Evolutionary conservation across 2,329 filamentous ascomycete genomes (phyloP), one percentile per base, ranked within the genome.

Genomic region (Phaeomoniella chlamydospora): DNA sequence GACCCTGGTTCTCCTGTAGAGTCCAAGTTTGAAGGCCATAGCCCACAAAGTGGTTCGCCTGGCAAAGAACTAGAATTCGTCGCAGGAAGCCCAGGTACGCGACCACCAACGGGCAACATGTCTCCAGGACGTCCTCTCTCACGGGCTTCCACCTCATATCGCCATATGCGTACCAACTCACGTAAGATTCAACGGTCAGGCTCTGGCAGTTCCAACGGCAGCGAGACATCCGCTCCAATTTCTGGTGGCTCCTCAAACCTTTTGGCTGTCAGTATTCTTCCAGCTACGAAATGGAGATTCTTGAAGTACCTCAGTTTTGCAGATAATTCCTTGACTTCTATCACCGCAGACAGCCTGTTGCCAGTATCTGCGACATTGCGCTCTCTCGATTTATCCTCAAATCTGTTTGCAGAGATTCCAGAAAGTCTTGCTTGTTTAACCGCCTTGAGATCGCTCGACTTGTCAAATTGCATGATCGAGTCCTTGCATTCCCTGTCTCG

Each of bases 381-480:
- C 51, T 96, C 90, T 1, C 69, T 98, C 37, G 90, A 98, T 54
- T 65, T 98, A 33, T 96, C 90, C 1, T 77, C 77, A 35, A 98
- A 98, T 51, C 74, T 94, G 18, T 93, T 98, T 56, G 77, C 76
- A n/a, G 83, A 94, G 55, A 80, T 96, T 37, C 90, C 90, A 1
- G 90, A 96, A 55, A 90, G 83, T 49, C 64, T 98, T 39, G 80
- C 87, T 10, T 82, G 75, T 6, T 65, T 98, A 39, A 86, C 85
- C 14, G 80, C 85, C 17, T 70, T 98, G n/a, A 77, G 87, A 44
- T 87, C 90, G 15, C 64, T 98, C 37, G 96, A 98, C 50, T 68
- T 98, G 16, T 93, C 88, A 3, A 82, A 93, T 50, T 96, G 88
- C 67, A 94, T 96, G 87, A 96, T 98, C 43, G 83, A 88, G 47